Percentiles rank a stretch among this genome's conserved stretches.
These are phyloP conservation scores for Fusarium ramigenum DNA, from an alignment of 2,329 filamentous ascomycete genomes.

Conservation along the genomic window DNA sequence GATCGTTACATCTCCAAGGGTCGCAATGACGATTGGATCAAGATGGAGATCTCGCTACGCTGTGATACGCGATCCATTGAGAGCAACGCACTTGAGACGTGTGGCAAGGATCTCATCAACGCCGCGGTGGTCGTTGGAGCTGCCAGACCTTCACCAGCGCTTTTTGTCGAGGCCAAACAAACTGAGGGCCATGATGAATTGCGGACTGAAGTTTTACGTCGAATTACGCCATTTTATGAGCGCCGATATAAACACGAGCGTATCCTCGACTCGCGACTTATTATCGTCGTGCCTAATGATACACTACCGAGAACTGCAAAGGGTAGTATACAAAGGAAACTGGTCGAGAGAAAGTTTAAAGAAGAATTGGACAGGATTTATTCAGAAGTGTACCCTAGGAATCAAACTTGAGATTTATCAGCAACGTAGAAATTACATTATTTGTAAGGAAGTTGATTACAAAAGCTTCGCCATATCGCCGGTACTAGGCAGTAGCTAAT, in stretches of 20 bases:
- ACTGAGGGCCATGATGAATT: not conserved
- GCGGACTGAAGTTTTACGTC: not conserved
- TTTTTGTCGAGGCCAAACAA: not conserved
- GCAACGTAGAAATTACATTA: too few species aligned
- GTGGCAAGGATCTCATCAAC: not conserved
- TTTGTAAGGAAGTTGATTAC: too few species aligned
- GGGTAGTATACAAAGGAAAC: not conserved
- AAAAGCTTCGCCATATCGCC: too few species aligned
- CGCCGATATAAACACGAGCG: not conserved
- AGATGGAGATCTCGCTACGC: not conserved
- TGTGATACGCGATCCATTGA: not conserved
- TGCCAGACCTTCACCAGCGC: not conserved
- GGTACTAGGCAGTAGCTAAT: not conserved
- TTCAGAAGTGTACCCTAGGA: not conserved
- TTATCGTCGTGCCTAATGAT: not conserved
- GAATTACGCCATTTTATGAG: not conserved
- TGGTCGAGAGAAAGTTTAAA: not conserved
- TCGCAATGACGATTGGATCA: not conserved
- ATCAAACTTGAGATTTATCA: rapidly evolving
- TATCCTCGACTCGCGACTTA: not conserved
- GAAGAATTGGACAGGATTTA: not conserved
- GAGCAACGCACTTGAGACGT: not conserved
- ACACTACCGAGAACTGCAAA: not conserved
- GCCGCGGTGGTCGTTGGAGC: not conserved
- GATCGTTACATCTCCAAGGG: not conserved